Conservation (phyloP, 257 asterid species). For the Salvia splendens region DNA sequence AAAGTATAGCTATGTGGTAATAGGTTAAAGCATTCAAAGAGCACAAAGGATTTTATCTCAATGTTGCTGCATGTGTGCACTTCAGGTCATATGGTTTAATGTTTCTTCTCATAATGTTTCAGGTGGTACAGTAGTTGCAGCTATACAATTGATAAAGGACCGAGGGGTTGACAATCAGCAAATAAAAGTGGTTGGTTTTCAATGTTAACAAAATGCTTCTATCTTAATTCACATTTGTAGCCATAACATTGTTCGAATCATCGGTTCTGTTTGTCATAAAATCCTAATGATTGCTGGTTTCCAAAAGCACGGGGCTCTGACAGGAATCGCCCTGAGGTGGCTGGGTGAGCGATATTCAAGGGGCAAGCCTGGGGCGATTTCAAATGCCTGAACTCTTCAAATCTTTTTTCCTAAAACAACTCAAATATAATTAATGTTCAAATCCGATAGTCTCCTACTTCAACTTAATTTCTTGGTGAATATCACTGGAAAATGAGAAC, state of each 20-base stretch:
- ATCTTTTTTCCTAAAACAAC: too few relatives aligned
- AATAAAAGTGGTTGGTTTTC: constrained; percentile 82
- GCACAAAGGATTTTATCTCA: not conserved
- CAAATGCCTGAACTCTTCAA: too few relatives aligned
- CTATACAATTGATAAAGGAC: constrained; percentile 74
- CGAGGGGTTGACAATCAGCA: constrained; percentile 75
- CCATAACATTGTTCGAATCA: constrained; percentile 5
- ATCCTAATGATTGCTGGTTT: not conserved
- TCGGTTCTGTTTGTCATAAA: constrained; percentile 7
- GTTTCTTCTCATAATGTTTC: constrained; percentile 31
- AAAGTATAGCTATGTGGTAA: not conserved
- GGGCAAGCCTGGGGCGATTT: too few relatives aligned
- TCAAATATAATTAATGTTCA: too few relatives aligned
- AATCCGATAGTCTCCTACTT: too few relatives aligned
- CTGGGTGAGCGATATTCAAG: too few relatives aligned
- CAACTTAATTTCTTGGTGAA: too few relatives aligned
- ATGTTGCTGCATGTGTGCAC: not conserved
- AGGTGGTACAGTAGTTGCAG: constrained; percentile 96
- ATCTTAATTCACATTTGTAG: constrained; percentile 2
- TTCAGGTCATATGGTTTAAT: constrained; percentile 19
- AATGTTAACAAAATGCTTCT: not conserved
- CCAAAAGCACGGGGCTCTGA: too few relatives aligned
- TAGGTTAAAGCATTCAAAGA: not conserved
- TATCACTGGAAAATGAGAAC: too few relatives aligned
- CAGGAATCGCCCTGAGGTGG: too few relatives aligned